phyloP scores from a whole-genome alignment of 2,329 filamentous ascomycete species.

The Remersonia thermophila region DNA sequence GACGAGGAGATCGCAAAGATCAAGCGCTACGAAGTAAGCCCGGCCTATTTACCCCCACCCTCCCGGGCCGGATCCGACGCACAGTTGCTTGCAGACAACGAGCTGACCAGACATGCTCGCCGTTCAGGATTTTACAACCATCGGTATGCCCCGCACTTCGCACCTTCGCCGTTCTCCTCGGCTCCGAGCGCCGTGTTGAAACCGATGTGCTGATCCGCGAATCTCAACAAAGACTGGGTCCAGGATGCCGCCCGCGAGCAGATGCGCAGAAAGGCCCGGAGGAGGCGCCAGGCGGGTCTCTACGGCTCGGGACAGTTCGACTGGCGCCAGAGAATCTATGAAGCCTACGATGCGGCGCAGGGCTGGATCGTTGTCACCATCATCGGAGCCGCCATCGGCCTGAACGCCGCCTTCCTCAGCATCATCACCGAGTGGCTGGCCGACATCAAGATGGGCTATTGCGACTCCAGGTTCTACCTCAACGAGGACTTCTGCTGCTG shows the following conservation, averaged over 20 bases:
- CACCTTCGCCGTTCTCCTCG: not conserved
- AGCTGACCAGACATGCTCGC: conserved; percentile 6
- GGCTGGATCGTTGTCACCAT: conserved; percentile 96
- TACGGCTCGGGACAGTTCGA: conserved; percentile 57
- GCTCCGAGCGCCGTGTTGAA: conserved; percentile 22
- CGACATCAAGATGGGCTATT: conserved; percentile 93
- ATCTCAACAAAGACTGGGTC: conserved; percentile 64
- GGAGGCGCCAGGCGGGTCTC: conserved; percentile 58
- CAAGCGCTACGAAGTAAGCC: conserved; percentile 73
- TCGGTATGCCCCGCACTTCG: conserved; percentile 37
- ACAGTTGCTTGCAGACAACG: not conserved
- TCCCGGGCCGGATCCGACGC: too few relatives aligned
- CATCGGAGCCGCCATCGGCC: conserved; percentile 80
- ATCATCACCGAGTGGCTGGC: conserved; percentile 95
- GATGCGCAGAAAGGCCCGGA: conserved; percentile 61
- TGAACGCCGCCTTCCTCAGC: conserved; percentile 87
- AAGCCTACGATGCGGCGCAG: conserved; percentile 90
- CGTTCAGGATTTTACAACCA: conserved; percentile 77
- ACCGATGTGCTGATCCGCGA: too few relatives aligned
- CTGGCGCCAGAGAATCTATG: conserved; percentile 70
- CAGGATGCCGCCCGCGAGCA: conserved; percentile 92
- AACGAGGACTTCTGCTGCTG: conserved; percentile 98
- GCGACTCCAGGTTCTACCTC: conserved; percentile 87
- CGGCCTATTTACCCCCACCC: too few relatives aligned
- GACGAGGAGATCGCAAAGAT: conserved; percentile 96